These are phyloP conservation scores for Jaenimonas drosophilae DNA, from an alignment of 208 protist genomes.

Conservation along the genomic window DNA sequence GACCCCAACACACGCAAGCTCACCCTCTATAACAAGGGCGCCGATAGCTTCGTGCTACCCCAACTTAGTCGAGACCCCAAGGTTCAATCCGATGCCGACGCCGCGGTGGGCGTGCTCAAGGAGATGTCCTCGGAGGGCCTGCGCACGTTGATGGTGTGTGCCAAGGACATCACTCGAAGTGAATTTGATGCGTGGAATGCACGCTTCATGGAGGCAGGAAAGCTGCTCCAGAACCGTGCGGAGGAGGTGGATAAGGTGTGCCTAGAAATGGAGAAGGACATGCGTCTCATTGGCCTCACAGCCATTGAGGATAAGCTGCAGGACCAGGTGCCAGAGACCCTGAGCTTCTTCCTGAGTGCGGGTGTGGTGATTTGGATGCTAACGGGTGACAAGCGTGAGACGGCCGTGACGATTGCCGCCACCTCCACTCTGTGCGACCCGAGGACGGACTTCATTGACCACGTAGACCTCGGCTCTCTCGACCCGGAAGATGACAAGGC, in stretches of 20 bases:
- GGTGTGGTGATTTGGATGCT: constrained; percentile 96
- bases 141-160: constrained; percentile 81
- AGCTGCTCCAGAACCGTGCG: constrained; percentile 43
- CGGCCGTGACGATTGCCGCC: constrained; percentile 82
- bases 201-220: constrained; percentile 43
- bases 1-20: constrained; percentile 46
- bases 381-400: constrained; percentile 97
- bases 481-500: constrained; percentile 27
- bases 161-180: constrained; percentile 33
- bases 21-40: constrained; percentile 86
- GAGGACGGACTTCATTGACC: constrained; percentile 65
- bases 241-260: constrained; percentile 67
- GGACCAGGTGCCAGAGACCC: constrained; percentile 90
- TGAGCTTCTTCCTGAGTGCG: constrained; percentile 85
- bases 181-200: constrained; percentile 61
- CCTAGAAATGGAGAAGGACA: constrained; percentile 83
- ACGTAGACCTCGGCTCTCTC: constrained; percentile 67
- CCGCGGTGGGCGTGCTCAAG: constrained; percentile 23
- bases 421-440: constrained; percentile 78
- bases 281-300: constrained; percentile 88
- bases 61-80: constrained; percentile 33
- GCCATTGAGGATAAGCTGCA: constrained; percentile 98
- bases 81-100: constrained; percentile 36
- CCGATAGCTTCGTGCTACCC: constrained; percentile 65
- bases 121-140: constrained; percentile 79